Percentiles rank a stretch among this genome's conserved stretches.
These are phyloP conservation scores for Symbiodinium natans DNA, from an alignment of 73 alveolate genomes.

Conservation along the genomic window DNA sequence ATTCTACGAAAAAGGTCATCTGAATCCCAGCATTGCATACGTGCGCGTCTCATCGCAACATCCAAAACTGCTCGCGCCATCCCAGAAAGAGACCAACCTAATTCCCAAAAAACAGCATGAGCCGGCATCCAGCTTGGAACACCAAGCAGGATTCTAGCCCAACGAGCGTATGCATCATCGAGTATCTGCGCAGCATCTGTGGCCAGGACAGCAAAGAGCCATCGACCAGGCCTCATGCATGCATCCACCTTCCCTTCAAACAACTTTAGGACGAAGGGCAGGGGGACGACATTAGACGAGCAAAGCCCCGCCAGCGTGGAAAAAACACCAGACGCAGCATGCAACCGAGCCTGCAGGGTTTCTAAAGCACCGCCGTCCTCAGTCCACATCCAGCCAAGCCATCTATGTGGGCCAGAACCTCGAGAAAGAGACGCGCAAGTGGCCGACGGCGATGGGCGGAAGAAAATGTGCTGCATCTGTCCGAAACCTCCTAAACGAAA, in stretches of 20 bases:
- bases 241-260: slow-evolving; percentile 17
- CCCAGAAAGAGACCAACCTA: no score
- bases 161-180: not conserved
- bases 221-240: slow-evolving; percentile 22
- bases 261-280: not conserved
- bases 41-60: no score
- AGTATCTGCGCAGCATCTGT: not conserved
- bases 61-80: no score
- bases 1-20: no score
- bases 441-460: no score
- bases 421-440: no score
- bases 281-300: not conserved
- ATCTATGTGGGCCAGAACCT: no score
- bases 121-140: slow-evolving; percentile 6
- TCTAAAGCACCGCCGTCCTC: no score
- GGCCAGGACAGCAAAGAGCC: slow-evolving; percentile 16
- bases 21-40: no score
- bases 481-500: no score
- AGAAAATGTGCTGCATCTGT: no score
- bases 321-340: not conserved
- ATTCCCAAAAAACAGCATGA: not conserved
- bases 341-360: not conserved
- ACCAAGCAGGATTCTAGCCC: not conserved
- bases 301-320: not conserved
- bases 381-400: no score